Percentiles rank a stretch among this genome's conserved stretches.
Evolutionary conservation across 169 alveolate genomes (phyloP).

Genomic region (Plasmodium relictum): DNA sequence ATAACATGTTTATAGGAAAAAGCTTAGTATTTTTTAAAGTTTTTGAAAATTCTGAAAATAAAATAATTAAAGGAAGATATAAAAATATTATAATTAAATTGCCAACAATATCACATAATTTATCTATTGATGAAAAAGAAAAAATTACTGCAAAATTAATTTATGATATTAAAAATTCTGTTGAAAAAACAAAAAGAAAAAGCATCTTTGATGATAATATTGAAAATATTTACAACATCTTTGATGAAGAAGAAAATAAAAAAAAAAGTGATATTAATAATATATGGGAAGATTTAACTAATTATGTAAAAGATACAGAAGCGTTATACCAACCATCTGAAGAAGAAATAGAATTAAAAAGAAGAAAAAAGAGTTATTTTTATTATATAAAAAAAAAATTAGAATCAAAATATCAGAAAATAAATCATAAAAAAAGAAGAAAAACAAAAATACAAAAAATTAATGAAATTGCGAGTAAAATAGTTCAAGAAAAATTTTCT

Average conservation of each 20-base stretch:
- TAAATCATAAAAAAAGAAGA: slow-evolving; percentile 64
- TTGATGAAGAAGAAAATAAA: neutral
- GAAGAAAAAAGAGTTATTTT: slow-evolving; percentile 50
- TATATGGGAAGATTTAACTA: slow-evolving; percentile 69
- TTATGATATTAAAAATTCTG: slow-evolving; percentile 58
- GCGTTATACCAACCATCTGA: slow-evolving; percentile 74
- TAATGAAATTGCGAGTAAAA: slow-evolving; percentile 45
- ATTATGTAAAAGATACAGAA: slow-evolving; percentile 64
- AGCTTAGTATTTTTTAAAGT: slow-evolving; percentile 54
- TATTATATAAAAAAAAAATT: slow-evolving; percentile 76
- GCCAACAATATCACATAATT: slow-evolving; percentile 45
- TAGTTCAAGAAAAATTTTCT: slow-evolving; percentile 53
- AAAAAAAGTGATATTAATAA: slow-evolving; percentile 28
- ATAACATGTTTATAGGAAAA: slow-evolving; percentile 58
- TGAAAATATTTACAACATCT: slow-evolving; percentile 3
- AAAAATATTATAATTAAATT: slow-evolving; percentile 48
- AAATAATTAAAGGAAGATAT: slow-evolving; percentile 67
- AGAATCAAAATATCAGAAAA: slow-evolving; percentile 48
- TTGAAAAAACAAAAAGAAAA: slow-evolving; percentile 41
- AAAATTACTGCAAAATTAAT: slow-evolving; percentile 53
- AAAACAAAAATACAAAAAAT: slow-evolving; percentile 38
- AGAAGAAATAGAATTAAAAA: slow-evolving; percentile 32
- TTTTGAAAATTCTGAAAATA: slow-evolving; percentile 64
- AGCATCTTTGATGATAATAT: slow-evolving; percentile 17
- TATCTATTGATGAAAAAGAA: slow-evolving; percentile 61